Conservation (phyloP, 441 rosid genomes). For the Croton setiger region DNA sequence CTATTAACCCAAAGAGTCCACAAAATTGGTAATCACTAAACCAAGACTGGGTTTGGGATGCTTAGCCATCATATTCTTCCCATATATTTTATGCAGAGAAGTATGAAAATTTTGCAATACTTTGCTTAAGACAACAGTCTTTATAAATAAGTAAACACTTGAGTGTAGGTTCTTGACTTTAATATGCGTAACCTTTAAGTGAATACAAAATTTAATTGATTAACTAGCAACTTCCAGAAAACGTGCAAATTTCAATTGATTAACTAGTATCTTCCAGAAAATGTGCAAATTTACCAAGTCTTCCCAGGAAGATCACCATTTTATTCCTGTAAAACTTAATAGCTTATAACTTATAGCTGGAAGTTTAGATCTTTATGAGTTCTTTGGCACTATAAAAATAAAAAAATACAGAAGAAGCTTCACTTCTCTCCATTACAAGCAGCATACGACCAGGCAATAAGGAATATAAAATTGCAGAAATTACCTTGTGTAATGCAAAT, state of each 20-base stretch:
- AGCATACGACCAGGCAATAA: not conserved
- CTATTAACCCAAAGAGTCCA: not conserved
- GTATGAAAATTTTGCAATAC: not conserved
- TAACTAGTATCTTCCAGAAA: not conserved
- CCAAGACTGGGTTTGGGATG: not conserved
- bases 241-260: not conserved
- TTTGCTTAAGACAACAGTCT: not conserved
- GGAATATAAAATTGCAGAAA: not conserved
- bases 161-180: not conserved
- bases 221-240: not conserved
- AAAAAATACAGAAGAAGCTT: not conserved
- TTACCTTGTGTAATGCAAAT: conserved; percentile 86
- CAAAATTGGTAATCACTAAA: not conserved
- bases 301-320: not conserved
- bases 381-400: not conserved
- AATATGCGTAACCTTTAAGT: not conserved
- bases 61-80: not conserved
- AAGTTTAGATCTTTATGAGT: not conserved
- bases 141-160: not conserved
- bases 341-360: not conserved
- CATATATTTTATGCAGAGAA: not conserved
- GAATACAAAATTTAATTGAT: not conserved
- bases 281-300: not conserved
- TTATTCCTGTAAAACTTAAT: not conserved
- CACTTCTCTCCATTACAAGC: not conserved